Evolutionary conservation across 192 early-diverging fungal species (phyloP).

Genomic region (Backusella luteola): DNA sequence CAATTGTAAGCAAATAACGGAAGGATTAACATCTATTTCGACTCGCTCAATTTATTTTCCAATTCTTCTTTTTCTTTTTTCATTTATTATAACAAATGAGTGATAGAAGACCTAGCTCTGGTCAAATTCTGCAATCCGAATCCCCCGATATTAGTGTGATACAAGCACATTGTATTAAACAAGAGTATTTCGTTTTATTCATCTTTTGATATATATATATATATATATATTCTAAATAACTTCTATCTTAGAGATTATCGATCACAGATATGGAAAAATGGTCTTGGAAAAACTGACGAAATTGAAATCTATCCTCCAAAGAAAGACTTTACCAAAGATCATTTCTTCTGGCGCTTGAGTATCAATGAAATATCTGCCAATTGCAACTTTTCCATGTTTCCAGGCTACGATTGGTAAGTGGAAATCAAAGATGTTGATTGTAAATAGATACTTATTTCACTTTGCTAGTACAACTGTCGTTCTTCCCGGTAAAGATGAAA

Average conservation of each 20-base stretch:
- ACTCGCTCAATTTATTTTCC: background rate
- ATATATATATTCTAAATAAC: background rate
- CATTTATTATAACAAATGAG: background rate
- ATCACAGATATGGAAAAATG: slow-evolving; percentile 55
- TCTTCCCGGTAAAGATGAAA: slow-evolving; percentile 14
- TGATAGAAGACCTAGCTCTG: background rate
- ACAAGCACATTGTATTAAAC: background rate
- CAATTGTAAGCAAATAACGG: background rate
- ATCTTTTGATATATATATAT: background rate
- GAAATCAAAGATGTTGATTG: background rate
- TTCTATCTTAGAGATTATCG: slow-evolving; percentile 21
- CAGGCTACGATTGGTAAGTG: slow-evolving; percentile 49
- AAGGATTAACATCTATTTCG: background rate
- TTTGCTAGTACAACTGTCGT: slow-evolving; percentile 20
- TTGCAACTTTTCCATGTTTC: slow-evolving; percentile 45
- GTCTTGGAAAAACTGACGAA: slow-evolving; percentile 53
- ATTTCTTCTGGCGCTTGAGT: slow-evolving; percentile 56
- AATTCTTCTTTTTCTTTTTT: background rate
- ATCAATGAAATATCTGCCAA: background rate
- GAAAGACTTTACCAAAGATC: slow-evolving; percentile 42
- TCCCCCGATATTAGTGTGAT: slow-evolving; percentile 25
- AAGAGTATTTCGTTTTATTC: background rate
- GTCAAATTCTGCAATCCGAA: slow-evolving; percentile 15
- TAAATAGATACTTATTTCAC: background rate
- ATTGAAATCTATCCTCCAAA: slow-evolving; percentile 53